phyloP scores from a whole-genome alignment of 306 rosid genomes.

The Begonia loranthoides region DNA sequence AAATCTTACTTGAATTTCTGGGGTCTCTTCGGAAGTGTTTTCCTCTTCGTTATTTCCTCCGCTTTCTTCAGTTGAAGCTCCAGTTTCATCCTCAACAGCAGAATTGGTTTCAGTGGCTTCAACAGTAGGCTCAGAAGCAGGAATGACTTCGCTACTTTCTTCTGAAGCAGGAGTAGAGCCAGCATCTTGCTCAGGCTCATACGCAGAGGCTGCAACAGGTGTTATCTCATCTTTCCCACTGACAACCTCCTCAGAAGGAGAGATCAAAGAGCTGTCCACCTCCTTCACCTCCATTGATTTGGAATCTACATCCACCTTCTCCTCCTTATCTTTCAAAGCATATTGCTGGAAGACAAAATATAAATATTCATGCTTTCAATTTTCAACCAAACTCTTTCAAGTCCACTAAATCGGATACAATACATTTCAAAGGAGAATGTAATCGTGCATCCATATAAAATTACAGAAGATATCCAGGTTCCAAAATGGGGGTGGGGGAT shows the following conservation, averaged over 20 bases:
- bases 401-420: too few relatives aligned
- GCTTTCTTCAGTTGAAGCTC: slow-evolving; percentile 27
- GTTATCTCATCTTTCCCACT: slow-evolving; percentile 26
- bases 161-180: slow-evolving; percentile 24
- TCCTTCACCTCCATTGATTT: slow-evolving; percentile 47
- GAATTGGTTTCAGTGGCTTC: slow-evolving; percentile 18
- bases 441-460: background rate
- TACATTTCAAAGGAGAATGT: background rate
- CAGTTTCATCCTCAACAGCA: slow-evolving; percentile 12
- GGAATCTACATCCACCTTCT: slow-evolving; percentile 16
- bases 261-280: slow-evolving; percentile 28
- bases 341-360: slow-evolving; percentile 40
- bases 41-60: slow-evolving; percentile 30
- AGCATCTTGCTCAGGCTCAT: background rate
- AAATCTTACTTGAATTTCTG: slow-evolving; percentile 44
- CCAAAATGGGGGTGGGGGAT: background rate
- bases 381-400: background rate
- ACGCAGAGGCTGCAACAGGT: slow-evolving; percentile 9
- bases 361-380: background rate
- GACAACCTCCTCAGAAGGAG: slow-evolving; percentile 27
- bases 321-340: slow-evolving; percentile 36
- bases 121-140: slow-evolving; percentile 10
- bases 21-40: slow-evolving; percentile 50
- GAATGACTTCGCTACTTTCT: slow-evolving; percentile 27
- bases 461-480: background rate